Evolutionary conservation across 139 green algal genomes (phyloP), one percentile per base, ranked within the genome.

Genomic region (Coelastrella sp.): DNA sequence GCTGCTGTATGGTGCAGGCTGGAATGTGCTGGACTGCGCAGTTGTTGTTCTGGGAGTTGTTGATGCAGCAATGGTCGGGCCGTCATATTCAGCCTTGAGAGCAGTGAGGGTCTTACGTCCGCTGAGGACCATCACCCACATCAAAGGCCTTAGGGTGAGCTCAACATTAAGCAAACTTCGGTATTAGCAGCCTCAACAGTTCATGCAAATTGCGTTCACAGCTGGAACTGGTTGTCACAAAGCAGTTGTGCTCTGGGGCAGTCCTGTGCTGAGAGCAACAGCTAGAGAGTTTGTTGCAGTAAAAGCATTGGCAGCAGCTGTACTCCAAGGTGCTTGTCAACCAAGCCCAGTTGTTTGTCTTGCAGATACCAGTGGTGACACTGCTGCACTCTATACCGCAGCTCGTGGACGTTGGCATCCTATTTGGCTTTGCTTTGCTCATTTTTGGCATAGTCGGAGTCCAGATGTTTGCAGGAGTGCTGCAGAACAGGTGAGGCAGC

Each of bases 361-460:
- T 71, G 76, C 86, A 90, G 86, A 64, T 79, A 22, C 92, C 97
- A 22, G 96, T 98, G 58, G 83, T 84, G 13, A 96, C 96, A 19
- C 89, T 98, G 77, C 83, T 97, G 4, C 74, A 83, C 3, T 95
- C 93, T 58, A 75, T 97, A 32, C 96, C 96, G 22, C 96, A 97
- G 92, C 90, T 98, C 57, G 64, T 95, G 1, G 94, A 98, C 71
- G 96, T 98, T 20, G 20, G 94, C 8, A 54, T 97, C 16, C 93
- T 98, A 60, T 95, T 94, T 74, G 84, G 76, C 7, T 98, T 97
- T 90, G 91, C 92, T 6, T 95, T 97, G 81, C 94, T 96, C 74
- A 92, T 98, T 4, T 97, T 97, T 83, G 96, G 96, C 54, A 95
- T 97, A 73, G 89, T 96, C 0, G 95, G 93, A 5, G 88, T 98